Evolutionary conservation across 2,329 filamentous ascomycete genomes (phyloP).

Genomic region (Pseudogymnoascus sp.): DNA sequence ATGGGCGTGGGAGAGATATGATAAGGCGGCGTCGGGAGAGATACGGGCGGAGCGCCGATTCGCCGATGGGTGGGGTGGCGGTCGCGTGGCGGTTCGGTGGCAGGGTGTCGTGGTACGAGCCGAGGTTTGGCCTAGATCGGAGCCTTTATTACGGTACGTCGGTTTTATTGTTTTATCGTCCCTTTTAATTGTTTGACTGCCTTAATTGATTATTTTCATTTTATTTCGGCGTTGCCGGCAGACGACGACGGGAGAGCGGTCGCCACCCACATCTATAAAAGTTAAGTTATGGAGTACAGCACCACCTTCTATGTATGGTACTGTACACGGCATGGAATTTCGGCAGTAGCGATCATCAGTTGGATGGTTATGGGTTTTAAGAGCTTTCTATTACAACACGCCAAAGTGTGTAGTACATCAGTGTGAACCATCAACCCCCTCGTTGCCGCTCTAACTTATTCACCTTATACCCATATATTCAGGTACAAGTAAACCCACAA

Average conservation of each 20-base stretch:
- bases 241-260: neutral
- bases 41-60: constrained; percentile 8
- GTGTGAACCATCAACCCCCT: neutral
- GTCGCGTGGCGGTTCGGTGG: neutral
- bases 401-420: neutral
- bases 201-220: neutral
- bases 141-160: neutral
- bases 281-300: neutral
- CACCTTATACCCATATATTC: neutral
- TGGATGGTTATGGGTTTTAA: neutral
- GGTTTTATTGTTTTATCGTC: neutral
- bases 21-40: neutral
- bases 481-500: neutral
- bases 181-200: neutral
- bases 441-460: neutral
- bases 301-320: neutral
- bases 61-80: neutral
- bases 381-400: neutral
- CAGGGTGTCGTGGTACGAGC: neutral
- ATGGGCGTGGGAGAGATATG: neutral
- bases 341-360: neutral
- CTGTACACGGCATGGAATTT: neutral
- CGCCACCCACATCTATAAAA: neutral
- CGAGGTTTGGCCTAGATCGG: neutral
- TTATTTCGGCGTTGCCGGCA: neutral